Percentiles rank a stretch among this genome's conserved stretches.
Conservation (phyloP, 768 basidiomycete species). For the Amanita subjunquillea region DNA sequence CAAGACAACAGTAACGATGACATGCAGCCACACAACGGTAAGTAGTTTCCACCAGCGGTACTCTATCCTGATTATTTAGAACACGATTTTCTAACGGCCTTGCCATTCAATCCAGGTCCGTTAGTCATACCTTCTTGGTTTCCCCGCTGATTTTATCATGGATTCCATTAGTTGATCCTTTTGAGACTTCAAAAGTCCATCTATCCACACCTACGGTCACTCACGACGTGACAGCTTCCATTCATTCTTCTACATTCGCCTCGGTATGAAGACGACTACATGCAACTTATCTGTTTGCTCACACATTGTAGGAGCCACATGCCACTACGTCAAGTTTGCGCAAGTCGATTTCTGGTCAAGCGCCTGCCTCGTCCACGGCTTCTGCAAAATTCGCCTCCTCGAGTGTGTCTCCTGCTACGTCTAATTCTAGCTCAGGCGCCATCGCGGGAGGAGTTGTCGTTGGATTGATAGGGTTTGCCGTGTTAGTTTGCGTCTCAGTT, state of each 20-base stretch:
- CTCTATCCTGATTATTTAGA: neutral
- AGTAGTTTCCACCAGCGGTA: neutral
- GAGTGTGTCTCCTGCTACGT: neutral
- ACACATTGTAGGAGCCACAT: neutral
- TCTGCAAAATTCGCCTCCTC: neutral
- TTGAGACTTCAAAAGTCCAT: neutral
- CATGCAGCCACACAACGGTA: neutral
- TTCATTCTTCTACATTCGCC: neutral
- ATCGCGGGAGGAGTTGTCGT: constrained; percentile 4
- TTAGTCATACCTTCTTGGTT: neutral
- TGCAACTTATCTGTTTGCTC: neutral
- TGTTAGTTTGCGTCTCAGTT: neutral
- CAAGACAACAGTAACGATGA: neutral
- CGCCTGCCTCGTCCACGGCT: neutral
- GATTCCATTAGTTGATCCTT: neutral
- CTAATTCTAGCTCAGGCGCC: neutral
- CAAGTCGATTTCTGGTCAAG: neutral
- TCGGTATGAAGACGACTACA: neutral
- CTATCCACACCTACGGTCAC: neutral
- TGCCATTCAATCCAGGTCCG: neutral
- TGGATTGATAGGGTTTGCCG: neutral
- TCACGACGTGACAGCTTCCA: neutral
- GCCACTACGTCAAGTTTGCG: neutral
- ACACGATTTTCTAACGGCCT: neutral
- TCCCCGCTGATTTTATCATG: neutral